phyloP scores from a whole-genome alignment of 352 stramenopile genomes.

The Pythium aristosporum region DNA sequence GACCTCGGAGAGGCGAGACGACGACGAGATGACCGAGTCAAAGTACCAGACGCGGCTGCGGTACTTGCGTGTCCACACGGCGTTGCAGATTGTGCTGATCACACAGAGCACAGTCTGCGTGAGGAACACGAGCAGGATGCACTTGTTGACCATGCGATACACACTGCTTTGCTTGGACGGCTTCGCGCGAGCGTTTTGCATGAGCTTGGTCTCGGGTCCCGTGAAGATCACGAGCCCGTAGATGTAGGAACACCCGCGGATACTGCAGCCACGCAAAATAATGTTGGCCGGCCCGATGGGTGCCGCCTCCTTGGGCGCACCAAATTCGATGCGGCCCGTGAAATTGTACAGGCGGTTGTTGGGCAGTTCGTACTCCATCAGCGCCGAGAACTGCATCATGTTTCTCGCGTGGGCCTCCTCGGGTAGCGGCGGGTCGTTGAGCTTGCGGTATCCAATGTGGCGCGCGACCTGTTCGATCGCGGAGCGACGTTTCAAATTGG shows the following conservation, averaged over 20 bases:
- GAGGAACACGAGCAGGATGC: constrained; percentile 68
- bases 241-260: constrained; percentile 57
- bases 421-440: constrained; percentile 47
- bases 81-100: constrained; percentile 63
- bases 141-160: constrained; percentile 67
- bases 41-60: constrained; percentile 52
- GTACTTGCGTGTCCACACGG: constrained; percentile 46
- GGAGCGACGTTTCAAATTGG: constrained; percentile 88
- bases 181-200: constrained; percentile 67
- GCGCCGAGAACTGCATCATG: constrained; percentile 38
- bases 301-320: constrained; percentile 32
- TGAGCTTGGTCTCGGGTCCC: constrained; percentile 86
- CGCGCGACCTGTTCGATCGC: constrained; percentile 54
- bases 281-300: constrained; percentile 72
- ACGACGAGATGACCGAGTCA: constrained; percentile 18
- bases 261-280: constrained; percentile 79
- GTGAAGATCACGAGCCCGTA: constrained; percentile 89
- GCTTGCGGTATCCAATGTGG: constrained; percentile 53
- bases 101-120: constrained; percentile 59
- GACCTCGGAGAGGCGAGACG: constrained; percentile 26
- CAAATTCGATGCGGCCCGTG: constrained; percentile 48
- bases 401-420: constrained; percentile 32
- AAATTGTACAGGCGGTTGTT: constrained; percentile 83
- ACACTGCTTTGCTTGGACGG: constrained; percentile 77
- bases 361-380: constrained; percentile 72